Evolutionary conservation across 768 basidiomycete species (phyloP).

Genomic region (Lactifluus volemus): DNA sequence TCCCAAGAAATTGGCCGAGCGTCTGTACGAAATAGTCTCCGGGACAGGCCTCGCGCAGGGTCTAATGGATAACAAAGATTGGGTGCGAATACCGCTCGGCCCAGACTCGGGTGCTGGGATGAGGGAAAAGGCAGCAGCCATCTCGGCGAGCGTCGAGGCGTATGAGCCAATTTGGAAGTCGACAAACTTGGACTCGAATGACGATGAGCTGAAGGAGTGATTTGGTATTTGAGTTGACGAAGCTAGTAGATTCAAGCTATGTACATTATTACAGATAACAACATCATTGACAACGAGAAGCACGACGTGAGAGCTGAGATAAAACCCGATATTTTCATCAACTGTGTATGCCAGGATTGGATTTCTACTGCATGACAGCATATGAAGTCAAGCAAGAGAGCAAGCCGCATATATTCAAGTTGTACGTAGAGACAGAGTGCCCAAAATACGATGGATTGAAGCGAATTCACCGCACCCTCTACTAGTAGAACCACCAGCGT

Average conservation of each 20-base stretch:
- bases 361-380: not conserved
- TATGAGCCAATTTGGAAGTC: slow-evolving; percentile 16
- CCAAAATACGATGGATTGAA: slow-evolving; percentile 36
- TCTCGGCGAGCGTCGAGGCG: slow-evolving; percentile 20
- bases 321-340: too few species aligned
- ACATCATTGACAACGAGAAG: not conserved
- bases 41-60: slow-evolving; percentile 19
- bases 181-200: not conserved
- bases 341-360: slow-evolving; percentile 30
- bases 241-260: not conserved
- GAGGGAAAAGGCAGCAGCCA: slow-evolving; percentile 14
- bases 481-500: too few species aligned
- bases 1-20: slow-evolving; percentile 18
- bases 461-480: too few species aligned
- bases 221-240: not conserved
- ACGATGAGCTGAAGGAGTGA: not conserved
- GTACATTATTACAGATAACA: not conserved
- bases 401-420: slow-evolving; percentile 6
- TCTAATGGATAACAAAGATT: slow-evolving; percentile 16
- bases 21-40: slow-evolving; percentile 23
- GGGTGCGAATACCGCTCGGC: slow-evolving; percentile 21
- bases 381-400: not conserved
- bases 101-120: slow-evolving; percentile 22
- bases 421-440: slow-evolving; percentile 47
- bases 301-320: not conserved